A percentile compares a stretch with the other conserved stretches of the same genome.
Evolutionary conservation across 805 yeast genomes (phyloP).

Genomic region (Kluyveromyces siamensis): DNA sequence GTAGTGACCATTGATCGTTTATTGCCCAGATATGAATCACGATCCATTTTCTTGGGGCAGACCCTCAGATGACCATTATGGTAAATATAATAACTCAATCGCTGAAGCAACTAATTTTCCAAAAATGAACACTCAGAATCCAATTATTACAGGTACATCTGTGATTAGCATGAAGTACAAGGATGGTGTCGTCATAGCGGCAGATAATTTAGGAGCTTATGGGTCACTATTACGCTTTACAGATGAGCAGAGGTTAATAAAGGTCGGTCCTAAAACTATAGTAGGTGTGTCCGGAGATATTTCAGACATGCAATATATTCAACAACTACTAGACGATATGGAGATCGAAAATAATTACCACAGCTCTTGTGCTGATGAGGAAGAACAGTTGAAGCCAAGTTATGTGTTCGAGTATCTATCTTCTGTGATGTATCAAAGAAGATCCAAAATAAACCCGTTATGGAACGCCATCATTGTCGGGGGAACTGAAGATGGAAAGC

Average conservation of each 20-base stretch:
- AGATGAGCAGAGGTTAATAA: conserved; percentile 74
- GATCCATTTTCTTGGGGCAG: conserved; percentile 94
- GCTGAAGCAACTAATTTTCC: conserved; percentile 65
- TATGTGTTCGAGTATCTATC: conserved; percentile 83
- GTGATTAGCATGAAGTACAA: conserved; percentile 86
- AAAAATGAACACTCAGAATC: conserved; percentile 80
- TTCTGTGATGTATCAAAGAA: conserved; percentile 73
- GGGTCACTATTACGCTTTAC: conserved; percentile 87
- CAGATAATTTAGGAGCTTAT: conserved; percentile 87
- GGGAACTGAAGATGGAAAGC: conserved; percentile 66
- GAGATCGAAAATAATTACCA: conserved; percentile 77
- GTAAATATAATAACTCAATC: conserved; percentile 65
- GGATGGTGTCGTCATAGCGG: conserved; percentile 89
- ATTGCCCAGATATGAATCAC: conserved; percentile 63
- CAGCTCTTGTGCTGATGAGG: conserved; percentile 33
- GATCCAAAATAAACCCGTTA: conserved; percentile 89
- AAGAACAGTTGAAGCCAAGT: conserved; percentile 68
- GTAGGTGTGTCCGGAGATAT: conserved; percentile 95
- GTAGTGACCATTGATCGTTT: neutral
- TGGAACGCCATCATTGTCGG: conserved; percentile 94
- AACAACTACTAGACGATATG: conserved; percentile 65
- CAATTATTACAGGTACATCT: conserved; percentile 93
- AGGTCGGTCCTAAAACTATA: conserved; percentile 76
- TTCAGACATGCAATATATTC: conserved; percentile 82
- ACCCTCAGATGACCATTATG: conserved; percentile 76